Percentiles rank a stretch among this genome's conserved stretches.
Conservation (phyloP, 768 basidiomycete genomes). For the Russula sp. region DNA sequence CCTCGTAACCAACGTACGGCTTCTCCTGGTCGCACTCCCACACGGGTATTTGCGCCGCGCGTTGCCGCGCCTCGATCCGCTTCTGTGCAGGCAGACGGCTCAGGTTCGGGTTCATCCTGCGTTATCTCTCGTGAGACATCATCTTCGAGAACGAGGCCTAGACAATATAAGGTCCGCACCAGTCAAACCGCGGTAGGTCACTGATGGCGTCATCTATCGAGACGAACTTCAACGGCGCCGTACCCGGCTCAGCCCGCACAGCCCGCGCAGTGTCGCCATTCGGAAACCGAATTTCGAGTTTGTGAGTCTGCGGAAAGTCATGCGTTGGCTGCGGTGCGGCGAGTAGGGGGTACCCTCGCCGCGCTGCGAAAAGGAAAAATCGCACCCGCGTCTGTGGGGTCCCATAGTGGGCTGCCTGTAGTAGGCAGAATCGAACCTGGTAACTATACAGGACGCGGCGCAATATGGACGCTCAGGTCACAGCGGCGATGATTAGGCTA, state of each 20-base stretch:
- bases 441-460: conserved; percentile 31
- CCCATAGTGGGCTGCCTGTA: conserved; percentile 46
- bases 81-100: conserved; percentile 28
- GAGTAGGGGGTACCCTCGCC: conserved; percentile 34
- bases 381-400: conserved; percentile 42
- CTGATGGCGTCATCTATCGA: conserved; percentile 67
- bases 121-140: not conserved
- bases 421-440: conserved; percentile 38
- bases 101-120: conserved; percentile 23
- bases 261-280: conserved; percentile 38
- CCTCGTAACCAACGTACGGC: conserved; percentile 32
- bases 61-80: conserved; percentile 10
- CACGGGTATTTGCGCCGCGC: conserved; percentile 23
- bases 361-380: conserved; percentile 45
- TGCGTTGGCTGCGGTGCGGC: conserved; percentile 41
- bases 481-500: not conserved
- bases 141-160: conserved; percentile 5
- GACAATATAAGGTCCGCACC: conserved; percentile 38
- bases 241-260: conserved; percentile 43
- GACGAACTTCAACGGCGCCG: conserved; percentile 44
- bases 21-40: conserved; percentile 37
- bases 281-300: conserved; percentile 47
- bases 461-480: not conserved
- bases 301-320: conserved; percentile 35
- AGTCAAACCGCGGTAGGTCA: conserved; percentile 69